Evolutionary conservation across 208 protist species (phyloP), one percentile per base, ranked within the genome.

Genomic region (Crithidia brevicula): DNA sequence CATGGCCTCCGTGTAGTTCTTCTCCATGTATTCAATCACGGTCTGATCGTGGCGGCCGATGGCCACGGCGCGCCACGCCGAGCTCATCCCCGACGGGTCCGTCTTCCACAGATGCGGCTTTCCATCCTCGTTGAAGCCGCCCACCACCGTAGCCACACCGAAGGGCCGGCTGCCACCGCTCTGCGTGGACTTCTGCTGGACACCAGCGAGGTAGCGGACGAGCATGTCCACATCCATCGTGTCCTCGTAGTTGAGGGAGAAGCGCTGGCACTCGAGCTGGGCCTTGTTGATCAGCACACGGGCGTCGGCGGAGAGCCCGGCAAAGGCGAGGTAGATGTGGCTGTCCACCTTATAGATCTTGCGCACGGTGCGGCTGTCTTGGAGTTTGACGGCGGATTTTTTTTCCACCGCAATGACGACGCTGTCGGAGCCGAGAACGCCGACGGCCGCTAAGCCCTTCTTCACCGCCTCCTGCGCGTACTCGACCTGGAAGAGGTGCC

Each of bases 401-500:
- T 98, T 99, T 88, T 99, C 99, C 40, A 99, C 97, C 31, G 96
- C 99, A 27, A 99, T 90, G 27, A 99, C 84, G 23, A 98, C 79
- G 71, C 75, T 85, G 79, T 98, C 90, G 58, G 85, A 86, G 33
- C 93, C 95, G 34, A 84, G 78, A 46, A 98, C 91, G 43, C 92
- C 95, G 4, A 98, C 89, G 18, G 90, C 89, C 25, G 85, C 83
- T 46, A 94, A 80, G 38, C 94, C 99, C 79, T 99, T 99, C 68
- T 98, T 95, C 9, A 99, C 99, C 23, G 99, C 99, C 79, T 99
- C 99, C 67, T 99, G 86, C 27, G 99, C 99, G 79, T 99, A 99
- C 84, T 99, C 99, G 13, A 99, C 99, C 88, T 99, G 99, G 79
- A 99, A 99, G 11, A 99, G 88, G 70, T 99, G 98, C 23, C 99